Base-by-base conservation (phyloP, 2,329 filamentous ascomycete species). In the Stagonosporopsis vannaccii region DNA sequence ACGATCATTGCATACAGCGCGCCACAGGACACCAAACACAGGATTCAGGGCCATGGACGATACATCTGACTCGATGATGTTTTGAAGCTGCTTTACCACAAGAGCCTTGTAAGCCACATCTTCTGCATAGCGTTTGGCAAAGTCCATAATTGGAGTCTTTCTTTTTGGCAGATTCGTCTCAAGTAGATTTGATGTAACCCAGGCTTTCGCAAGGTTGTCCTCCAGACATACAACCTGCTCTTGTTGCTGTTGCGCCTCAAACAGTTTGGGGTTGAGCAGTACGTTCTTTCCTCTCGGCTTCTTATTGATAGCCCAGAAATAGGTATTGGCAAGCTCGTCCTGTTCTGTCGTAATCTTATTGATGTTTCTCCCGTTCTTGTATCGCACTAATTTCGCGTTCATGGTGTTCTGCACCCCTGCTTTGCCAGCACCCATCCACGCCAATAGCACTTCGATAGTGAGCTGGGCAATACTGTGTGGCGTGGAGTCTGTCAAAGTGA, bases 21-120 rank as follows among this genome's bases (percentile, higher is more conserved):
- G 74, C 81, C 82, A 84, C 2, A 84, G 74, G 6, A 70, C 74
- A 4, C 81, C 81, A 45, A 84, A 84, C 0, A 84, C 75, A 0
- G 81, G 80, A 51, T 84, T 84, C 8, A 82, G 63, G 0, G 81
- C 71, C 25, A 84, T 77, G 1, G 77, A 73, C 1, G 71, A 62
- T 1, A 82, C 77, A 47, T 83, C 78, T 6, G 73, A 63, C 5
- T 74, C 60, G 25, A 84, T 81, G 33, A 84, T 80, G 5, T 72
- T 71, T 13, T 61, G 62, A 5, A 84, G 67, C 51, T 81, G 77
- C 8, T 71, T 55, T 1, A 76, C 63, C 0, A 77, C 81, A 1
- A 80, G 55, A 3, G 50, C 46, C 25, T 74, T 76, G 67, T 82
- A 83, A 0, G 44, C 47, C 0, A 62, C 46, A 46, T 82, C 78